These are phyloP conservation scores for Passiflora organensis DNA, from an alignment of 345 rosid genomes.

Conservation along the genomic window DNA sequence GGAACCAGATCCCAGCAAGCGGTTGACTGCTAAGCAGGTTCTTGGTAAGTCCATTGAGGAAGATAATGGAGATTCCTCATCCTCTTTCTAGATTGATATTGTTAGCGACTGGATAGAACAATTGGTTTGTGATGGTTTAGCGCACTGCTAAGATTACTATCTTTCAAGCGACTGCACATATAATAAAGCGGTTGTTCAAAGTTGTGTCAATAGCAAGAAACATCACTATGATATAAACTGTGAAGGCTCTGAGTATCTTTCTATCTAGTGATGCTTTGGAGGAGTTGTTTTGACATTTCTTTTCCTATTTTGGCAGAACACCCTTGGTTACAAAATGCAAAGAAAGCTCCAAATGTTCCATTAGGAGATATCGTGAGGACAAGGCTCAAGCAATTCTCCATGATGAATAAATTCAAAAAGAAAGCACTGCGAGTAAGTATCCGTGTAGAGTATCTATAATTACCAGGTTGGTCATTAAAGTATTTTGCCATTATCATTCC, in stretches of 20 bases:
- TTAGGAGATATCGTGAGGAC: constrained; percentile 93
- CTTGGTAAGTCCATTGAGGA: constrained; percentile 51
- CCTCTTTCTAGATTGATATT: no score
- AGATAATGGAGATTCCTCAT: no score
- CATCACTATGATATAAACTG: no score
- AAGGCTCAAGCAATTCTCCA: constrained; percentile 85
- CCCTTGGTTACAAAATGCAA: constrained; percentile 87
- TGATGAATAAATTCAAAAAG: constrained; percentile 97
- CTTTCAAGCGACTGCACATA: no score
- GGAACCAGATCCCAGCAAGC: constrained; percentile 69
- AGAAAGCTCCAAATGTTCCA: constrained; percentile 96
- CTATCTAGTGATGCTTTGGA: no score
- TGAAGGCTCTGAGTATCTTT: background rate
- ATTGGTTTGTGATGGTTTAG: no score
- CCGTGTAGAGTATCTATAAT: constrained; percentile 4
- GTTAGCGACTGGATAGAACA: no score
- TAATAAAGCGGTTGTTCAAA: no score
- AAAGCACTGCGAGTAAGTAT: constrained; percentile 73
- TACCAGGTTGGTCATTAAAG: constrained; percentile 2
- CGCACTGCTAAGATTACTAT: no score
- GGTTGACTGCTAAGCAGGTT: constrained; percentile 83
- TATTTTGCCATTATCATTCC: background rate
- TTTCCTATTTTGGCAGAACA: constrained; percentile 53
- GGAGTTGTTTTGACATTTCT: constrained; percentile 13
- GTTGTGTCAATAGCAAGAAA: no score